These are phyloP conservation scores for Phaeotremella skinneri DNA, from an alignment of 768 basidiomycete species.

Conservation along the genomic window DNA sequence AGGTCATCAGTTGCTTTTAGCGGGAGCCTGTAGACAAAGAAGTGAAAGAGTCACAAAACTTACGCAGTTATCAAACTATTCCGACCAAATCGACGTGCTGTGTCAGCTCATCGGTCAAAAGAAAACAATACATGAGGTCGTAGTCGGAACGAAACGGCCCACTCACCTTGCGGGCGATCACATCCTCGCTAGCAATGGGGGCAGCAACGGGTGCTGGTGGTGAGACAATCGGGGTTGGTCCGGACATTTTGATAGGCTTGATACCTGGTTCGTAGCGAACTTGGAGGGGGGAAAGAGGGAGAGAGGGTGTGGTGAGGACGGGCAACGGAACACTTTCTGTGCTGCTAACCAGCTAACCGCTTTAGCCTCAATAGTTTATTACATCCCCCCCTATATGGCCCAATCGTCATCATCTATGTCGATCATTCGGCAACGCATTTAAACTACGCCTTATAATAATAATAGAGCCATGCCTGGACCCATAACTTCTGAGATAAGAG, in stretches of 20 bases:
- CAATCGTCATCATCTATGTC: too few relatives aligned
- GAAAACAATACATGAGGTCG: too few relatives aligned
- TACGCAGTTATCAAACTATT: slow-evolving; percentile 50
- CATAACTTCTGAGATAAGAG: neutral
- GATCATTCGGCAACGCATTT: too few relatives aligned
- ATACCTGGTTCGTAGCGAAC: neutral
- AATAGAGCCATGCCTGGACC: neutral
- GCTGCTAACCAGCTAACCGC: too few relatives aligned
- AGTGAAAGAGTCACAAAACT: slow-evolving; percentile 5
- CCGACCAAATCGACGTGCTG: too few relatives aligned
- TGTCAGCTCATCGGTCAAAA: too few relatives aligned
- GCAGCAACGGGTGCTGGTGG: slow-evolving; percentile 39
- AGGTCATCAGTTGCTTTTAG: neutral
- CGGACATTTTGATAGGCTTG: slow-evolving; percentile 35
- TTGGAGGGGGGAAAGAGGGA: neutral
- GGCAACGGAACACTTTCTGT: too few relatives aligned
- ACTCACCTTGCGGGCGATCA: slow-evolving; percentile 79
- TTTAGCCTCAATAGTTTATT: too few relatives aligned
- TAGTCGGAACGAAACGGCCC: too few relatives aligned
- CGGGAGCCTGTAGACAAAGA: neutral
- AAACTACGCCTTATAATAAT: too few relatives aligned
- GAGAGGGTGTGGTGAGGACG: neutral
- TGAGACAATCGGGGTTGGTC: slow-evolving; percentile 30
- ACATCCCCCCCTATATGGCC: too few relatives aligned
- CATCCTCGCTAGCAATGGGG: slow-evolving; percentile 80